These are phyloP conservation scores for Ceratobasidium sp. DNA, from an alignment of 1,284 basidiomycete species.

Conservation along the genomic window DNA sequence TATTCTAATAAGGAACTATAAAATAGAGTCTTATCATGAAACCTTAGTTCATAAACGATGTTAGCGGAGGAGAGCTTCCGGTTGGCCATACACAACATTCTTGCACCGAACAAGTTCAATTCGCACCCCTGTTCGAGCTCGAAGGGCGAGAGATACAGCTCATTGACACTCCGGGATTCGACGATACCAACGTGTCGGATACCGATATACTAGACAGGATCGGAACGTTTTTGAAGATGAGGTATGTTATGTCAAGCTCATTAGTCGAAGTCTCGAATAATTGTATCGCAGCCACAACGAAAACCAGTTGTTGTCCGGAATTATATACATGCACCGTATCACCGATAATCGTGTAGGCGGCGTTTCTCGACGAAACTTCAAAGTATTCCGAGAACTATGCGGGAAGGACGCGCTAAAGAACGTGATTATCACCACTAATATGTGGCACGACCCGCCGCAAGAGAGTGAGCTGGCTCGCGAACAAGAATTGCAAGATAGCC, in stretches of 20 bases:
- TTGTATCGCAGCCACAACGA: background rate
- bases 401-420: constrained; percentile 46
- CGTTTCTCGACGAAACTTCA: constrained; percentile 29
- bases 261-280: background rate
- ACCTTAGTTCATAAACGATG: constrained; percentile 35
- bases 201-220: constrained; percentile 27
- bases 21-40: background rate
- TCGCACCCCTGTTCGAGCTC: background rate
- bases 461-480: background rate
- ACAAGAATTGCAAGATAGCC: background rate
- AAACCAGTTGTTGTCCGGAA: constrained; percentile 10
- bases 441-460: constrained; percentile 50
- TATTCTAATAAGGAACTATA: no score
- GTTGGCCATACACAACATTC: constrained; percentile 14
- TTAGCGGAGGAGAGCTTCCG: constrained; percentile 2
- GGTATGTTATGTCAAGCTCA: background rate
- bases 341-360: constrained; percentile 44
- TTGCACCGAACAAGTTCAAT: constrained; percentile 6
- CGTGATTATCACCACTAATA: constrained; percentile 53
- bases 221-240: background rate
- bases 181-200: constrained; percentile 37
- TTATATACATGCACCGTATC: constrained; percentile 49
- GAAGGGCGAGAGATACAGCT: constrained; percentile 12
- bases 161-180: constrained; percentile 44
- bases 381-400: constrained; percentile 44